Conservation (phyloP, 2,329 filamentous ascomycete genomes). For the Colletotrichum graminicola region DNA sequence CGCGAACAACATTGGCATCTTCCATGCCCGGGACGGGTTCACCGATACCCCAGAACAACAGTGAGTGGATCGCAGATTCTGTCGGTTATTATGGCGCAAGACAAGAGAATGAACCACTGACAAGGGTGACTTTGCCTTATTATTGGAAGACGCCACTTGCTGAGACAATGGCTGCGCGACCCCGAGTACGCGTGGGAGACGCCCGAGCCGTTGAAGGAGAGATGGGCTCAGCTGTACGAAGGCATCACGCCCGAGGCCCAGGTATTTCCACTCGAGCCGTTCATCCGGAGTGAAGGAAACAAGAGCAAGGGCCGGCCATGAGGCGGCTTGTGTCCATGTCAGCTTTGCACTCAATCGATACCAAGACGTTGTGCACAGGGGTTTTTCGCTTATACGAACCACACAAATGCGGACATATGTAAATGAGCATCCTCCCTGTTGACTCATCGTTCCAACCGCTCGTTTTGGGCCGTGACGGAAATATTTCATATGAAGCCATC, state of each 20-base stretch:
- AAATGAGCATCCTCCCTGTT: not conserved
- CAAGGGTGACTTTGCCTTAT: slow-evolving; percentile 47
- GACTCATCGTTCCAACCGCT: too few relatives aligned
- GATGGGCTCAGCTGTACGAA: slow-evolving; percentile 67
- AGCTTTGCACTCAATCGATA: not conserved
- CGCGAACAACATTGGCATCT: slow-evolving; percentile 66
- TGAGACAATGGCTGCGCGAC: slow-evolving; percentile 65
- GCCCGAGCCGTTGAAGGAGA: slow-evolving; percentile 56
- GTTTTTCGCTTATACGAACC: not conserved
- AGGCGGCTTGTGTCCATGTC: too few relatives aligned
- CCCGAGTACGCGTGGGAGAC: slow-evolving; percentile 63
- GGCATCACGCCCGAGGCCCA: slow-evolving; percentile 63
- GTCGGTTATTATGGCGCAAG: slow-evolving; percentile 28
- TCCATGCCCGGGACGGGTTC: slow-evolving; percentile 66
- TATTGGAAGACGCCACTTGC: slow-evolving; percentile 59
- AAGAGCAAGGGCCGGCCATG: slow-evolving; percentile 30
- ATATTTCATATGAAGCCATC: not conserved
- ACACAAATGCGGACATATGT: not conserved
- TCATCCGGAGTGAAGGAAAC: slow-evolving; percentile 46
- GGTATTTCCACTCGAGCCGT: slow-evolving; percentile 68
- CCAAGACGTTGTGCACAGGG: not conserved
- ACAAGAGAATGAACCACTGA: slow-evolving; percentile 27
- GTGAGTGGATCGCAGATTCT: slow-evolving; percentile 49
- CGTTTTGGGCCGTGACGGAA: not conserved
- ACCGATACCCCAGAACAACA: slow-evolving; percentile 57